Percentiles rank a stretch among this genome's conserved stretches.
These are phyloP conservation scores for Pyracantha coccinea DNA, from an alignment of 331 rosid species.

Conservation along the genomic window DNA sequence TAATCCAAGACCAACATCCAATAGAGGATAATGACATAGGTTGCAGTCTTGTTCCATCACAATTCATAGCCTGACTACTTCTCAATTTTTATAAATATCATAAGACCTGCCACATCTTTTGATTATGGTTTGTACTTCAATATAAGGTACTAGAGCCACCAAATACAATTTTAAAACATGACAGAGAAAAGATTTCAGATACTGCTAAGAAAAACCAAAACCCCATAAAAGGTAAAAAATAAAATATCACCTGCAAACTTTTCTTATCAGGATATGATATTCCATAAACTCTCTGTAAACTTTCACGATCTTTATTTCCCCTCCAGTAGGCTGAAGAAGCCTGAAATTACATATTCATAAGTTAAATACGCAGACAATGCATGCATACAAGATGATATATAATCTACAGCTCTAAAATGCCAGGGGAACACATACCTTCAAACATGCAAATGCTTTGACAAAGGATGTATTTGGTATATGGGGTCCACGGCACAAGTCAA, in stretches of 20 bases:
- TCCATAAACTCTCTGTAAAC: conserved; percentile 96
- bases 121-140: neutral
- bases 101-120: neutral
- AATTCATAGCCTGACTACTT: neutral
- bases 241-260: conserved; percentile 63
- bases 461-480: conserved; percentile 97
- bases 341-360: conserved; percentile 37
- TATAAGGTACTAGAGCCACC: neutral
- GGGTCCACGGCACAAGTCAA: conserved; percentile 97
- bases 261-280: conserved; percentile 95
- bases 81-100: neutral
- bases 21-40: neutral
- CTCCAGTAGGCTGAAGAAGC: conserved; percentile 99
- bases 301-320: conserved; percentile 87
- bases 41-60: neutral
- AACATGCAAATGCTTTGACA: conserved; percentile 87
- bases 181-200: neutral
- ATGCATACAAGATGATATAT: neutral
- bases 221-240: neutral
- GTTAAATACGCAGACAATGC: neutral
- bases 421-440: conserved; percentile 44
- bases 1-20: neutral
- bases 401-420: conserved; percentile 5
- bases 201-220: neutral
- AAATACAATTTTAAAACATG: neutral